A percentile compares a stretch with the other conserved stretches of the same genome.
These are phyloP conservation scores for Coleophoma eucalyptorum DNA, from an alignment of 2,329 filamentous ascomycete genomes.

Conservation along the genomic window DNA sequence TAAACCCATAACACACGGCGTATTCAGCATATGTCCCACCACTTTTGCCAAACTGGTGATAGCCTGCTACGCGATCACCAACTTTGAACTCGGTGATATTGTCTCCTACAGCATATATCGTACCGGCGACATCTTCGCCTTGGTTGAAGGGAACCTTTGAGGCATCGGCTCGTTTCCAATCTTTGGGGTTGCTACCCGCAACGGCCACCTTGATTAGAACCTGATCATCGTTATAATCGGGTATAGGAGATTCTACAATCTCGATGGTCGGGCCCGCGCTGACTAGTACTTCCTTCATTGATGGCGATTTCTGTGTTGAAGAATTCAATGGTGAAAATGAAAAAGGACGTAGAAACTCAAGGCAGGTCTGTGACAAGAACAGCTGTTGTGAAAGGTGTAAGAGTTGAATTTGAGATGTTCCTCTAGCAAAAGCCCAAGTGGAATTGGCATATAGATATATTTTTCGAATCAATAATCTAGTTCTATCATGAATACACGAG, in stretches of 20 bases:
- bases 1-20: slow-evolving; percentile 46
- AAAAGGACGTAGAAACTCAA: too few relatives aligned
- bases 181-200: slow-evolving; percentile 19
- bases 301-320: neutral
- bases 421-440: too few relatives aligned
- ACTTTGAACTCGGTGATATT: slow-evolving; percentile 33
- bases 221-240: slow-evolving; percentile 13
- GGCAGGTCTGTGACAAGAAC: too few relatives aligned
- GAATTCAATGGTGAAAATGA: too few relatives aligned
- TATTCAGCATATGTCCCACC: slow-evolving; percentile 57
- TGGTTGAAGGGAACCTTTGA: slow-evolving; percentile 4
- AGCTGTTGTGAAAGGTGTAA: too few relatives aligned
- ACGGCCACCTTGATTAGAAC: slow-evolving; percentile 21
- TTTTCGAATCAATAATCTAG: too few relatives aligned
- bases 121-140: slow-evolving; percentile 24
- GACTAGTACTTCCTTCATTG: slow-evolving; percentile 19
- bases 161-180: slow-evolving; percentile 5
- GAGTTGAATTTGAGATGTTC: too few relatives aligned
- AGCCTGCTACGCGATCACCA: slow-evolving; percentile 41
- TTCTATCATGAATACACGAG: too few relatives aligned
- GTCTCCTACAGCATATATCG: slow-evolving; percentile 42
- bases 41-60: slow-evolving; percentile 44
- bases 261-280: slow-evolving; percentile 9
- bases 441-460: too few relatives aligned
- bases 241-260: slow-evolving; percentile 14